Evolutionary conservation across 306 rosid genomes (phyloP), one percentile per base, ranked within the genome.

Genomic region (Astragalus glycyphyllos): DNA sequence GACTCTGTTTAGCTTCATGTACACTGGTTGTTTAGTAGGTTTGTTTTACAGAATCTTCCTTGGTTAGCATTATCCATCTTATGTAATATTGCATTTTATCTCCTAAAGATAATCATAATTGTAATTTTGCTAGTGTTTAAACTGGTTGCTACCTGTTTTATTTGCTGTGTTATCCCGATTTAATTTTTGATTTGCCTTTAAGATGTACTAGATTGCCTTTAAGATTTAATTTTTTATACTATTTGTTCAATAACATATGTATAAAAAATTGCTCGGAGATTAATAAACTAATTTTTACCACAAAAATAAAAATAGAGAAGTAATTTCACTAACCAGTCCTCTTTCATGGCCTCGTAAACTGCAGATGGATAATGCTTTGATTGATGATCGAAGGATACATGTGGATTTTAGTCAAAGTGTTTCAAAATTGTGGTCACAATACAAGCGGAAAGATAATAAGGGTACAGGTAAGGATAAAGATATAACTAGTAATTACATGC

Each of bases 321-420:
- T 16, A 35, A 29, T 11, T 58, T 56, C 51, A 5, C 58, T 26
- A 47, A 29, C 40, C 40, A 58, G n/a, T 41, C 65, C 38, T 47
- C 59, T 64, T 74, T 26, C 14, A 48, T 42, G 81, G 60, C 58
- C 56, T 72, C 48, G 48, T 46, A 37, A 57, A 59, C 49, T 63
- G 77, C 77, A 94, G 99, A 94, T 94, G 97, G 99, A 91, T 84
- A 94, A 91, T 76, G 95, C 99, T 58, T 71, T 94, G 82, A 94
- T 94, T 80, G 99, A 94, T 79, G 99, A 94, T 70, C 84, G 97
- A 76, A 89, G 98, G 81, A 90, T 94, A 80, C 98, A 90, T 58
- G 99, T 94, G 54, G 99, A 94, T 83, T 94, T 94, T 87, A 90
- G 98, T 84, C 98, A 90, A 74, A 90, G 94, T 82, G 96, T 94